These are phyloP conservation scores for Abrus precatorius DNA, from an alignment of 306 rosid genomes.

Conservation along the genomic window DNA sequence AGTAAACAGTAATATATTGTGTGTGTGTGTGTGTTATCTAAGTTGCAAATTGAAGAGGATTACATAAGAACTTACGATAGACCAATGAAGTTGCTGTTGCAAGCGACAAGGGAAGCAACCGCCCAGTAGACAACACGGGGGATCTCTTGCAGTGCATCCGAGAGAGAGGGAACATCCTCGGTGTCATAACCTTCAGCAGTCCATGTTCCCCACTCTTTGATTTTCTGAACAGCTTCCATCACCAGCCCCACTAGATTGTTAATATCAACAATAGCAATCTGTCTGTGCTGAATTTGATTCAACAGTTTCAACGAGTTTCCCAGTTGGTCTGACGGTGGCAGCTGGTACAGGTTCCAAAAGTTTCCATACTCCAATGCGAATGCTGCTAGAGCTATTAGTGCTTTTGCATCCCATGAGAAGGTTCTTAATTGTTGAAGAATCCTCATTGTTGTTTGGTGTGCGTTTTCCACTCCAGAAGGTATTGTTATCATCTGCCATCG, in stretches of 20 bases:
- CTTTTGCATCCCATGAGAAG: conserved; percentile 70
- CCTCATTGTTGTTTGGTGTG: conserved; percentile 37
- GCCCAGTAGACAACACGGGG: conserved; percentile 39
- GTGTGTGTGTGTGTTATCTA: too few species aligned
- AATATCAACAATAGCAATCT: background rate
- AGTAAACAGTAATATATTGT: too few species aligned
- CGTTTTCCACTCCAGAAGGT: background rate
- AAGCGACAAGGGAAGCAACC: conserved; percentile 28
- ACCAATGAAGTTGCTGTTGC: background rate
- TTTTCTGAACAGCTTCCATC: conserved; percentile 48
- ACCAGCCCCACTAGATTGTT: background rate
- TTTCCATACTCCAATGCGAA: conserved; percentile 40
- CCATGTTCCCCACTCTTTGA: conserved; percentile 50
- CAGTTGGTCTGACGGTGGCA: conserved; percentile 1
- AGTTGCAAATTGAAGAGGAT: too few species aligned
- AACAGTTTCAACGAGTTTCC: conserved; percentile 22
- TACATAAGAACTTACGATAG: background rate
- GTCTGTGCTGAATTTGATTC: conserved; percentile 31
- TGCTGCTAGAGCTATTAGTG: conserved; percentile 43
- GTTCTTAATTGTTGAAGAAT: conserved; percentile 34
- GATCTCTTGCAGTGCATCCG: conserved; percentile 23
- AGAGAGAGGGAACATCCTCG: conserved; percentile 20
- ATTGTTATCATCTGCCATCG: conserved; percentile 31
- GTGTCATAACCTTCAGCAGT: conserved; percentile 1
- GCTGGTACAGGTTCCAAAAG: conserved; percentile 12